Evolutionary conservation across 164 flowering plant species (phyloP).

Genomic region (Nymphaea colorata): DNA sequence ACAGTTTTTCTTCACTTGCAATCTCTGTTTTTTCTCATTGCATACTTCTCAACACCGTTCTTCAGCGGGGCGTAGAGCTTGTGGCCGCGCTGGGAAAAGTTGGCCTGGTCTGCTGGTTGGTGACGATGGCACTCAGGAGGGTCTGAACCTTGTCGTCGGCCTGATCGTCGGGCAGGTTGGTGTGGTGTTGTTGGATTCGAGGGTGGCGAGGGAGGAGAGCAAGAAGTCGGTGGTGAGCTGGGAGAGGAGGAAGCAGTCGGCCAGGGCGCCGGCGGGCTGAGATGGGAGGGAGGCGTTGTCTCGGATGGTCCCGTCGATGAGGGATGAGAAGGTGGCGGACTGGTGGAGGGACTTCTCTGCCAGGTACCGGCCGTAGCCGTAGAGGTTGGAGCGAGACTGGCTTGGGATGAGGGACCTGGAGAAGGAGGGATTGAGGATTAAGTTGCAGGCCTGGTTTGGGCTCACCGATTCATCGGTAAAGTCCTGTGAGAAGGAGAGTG

Average conservation of each 20-base stretch:
- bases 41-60: too few species aligned
- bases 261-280: conserved; percentile 4
- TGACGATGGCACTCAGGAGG: conserved; percentile 21
- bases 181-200: neutral
- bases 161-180: neutral
- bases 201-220: neutral
- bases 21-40: too few species aligned
- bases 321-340: neutral
- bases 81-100: conserved; percentile 2
- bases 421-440: conserved; percentile 6
- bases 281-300: neutral
- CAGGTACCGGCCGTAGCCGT: neutral
- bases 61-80: conserved; percentile 9
- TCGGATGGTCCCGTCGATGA: neutral
- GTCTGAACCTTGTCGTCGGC: conserved; percentile 26
- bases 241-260: conserved; percentile 10
- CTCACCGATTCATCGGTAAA: neutral
- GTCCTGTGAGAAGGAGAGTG: too few species aligned
- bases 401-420: conserved; percentile 9
- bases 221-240: conserved; percentile 8
- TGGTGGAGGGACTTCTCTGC: neutral
- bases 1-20: too few species aligned
- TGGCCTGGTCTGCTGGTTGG: conserved; percentile 21
- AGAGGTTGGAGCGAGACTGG: neutral
- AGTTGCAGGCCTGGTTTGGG: conserved; percentile 4